Base-by-base conservation (phyloP, 768 basidiomycete genomes). In the Neoboletus magnificus region DNA sequence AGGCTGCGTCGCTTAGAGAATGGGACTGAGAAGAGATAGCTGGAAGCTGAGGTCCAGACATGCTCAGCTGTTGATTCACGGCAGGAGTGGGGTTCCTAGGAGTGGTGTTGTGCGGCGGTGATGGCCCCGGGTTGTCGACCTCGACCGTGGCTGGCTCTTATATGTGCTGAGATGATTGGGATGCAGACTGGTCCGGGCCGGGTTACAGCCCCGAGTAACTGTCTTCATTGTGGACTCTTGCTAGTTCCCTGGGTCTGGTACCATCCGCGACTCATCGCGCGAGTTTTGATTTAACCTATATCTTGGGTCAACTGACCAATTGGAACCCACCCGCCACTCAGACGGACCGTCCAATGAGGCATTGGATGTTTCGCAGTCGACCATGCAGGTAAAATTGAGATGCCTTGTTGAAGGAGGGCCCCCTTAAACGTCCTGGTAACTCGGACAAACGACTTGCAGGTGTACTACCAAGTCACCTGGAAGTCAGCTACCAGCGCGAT, bases 1-100 rank as follows among this genome's bases (percentile, higher is more conserved):
- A 62, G 23, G 54, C 54, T 8, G 57, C 36, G 0, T 60, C 39
- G 40, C 64, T 64, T 1, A 67, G 49, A 27, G 52, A 20, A 13
- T 30, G 25, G 4, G 40, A 5, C 13, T 42, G 47, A 15, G 50
- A 27, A 10, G 52, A 12, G 16, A 48, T 9, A 8, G 16, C 13
- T 32, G 42, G 27, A 27, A 30, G 15, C 18, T 32, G 62, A 25
- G 32, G n/a, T 29, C 15, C n/a, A n/a, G 53, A n/a, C 63, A 65
- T 65, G 33, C 25, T 45, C 27, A 8, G 13, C 2, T 20, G 49
- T 15, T 27, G 39, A 35, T 46, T 30, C 18, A 32, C 1, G 10
- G 23, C 27, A 10, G 18, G 23, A 27, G 4, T 25, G 39, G 25
- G 40, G 48, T 22, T 30, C 15, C 10, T 16, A 12, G 15, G 12